Percentiles rank a stretch among this genome's conserved stretches.
Conservation (phyloP, 257 asterid species). For the Solanum commersonii region DNA sequence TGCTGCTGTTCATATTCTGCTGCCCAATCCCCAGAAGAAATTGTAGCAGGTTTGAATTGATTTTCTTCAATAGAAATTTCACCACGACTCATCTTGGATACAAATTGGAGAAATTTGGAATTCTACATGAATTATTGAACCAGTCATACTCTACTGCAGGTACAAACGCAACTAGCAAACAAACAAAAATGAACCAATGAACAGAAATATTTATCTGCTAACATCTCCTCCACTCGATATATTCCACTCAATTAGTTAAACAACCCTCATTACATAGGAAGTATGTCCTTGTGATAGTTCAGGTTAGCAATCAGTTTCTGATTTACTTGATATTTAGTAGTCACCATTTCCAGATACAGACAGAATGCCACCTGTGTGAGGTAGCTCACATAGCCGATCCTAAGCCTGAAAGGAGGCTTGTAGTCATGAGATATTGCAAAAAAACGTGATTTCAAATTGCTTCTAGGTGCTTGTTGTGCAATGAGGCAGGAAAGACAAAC, state of each 20-base stretch:
- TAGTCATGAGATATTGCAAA: not conserved
- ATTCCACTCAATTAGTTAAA: not conserved
- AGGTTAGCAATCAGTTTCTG: not conserved
- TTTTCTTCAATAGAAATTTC: slow-evolving; percentile 87
- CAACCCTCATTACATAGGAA: not conserved
- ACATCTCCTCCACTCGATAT: not conserved
- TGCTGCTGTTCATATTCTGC: slow-evolving; percentile 79
- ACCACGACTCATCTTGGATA: slow-evolving; percentile 99
- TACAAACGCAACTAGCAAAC: not conserved
- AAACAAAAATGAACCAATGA: not conserved
- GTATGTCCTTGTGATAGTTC: not conserved
- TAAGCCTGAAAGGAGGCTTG: not conserved
- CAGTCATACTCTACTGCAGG: not conserved
- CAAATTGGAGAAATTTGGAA: slow-evolving; percentile 92
- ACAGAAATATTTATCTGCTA: not conserved
- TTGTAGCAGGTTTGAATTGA: slow-evolving; percentile 68
- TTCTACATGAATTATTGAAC: slow-evolving; percentile 37
- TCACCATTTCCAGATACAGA: not conserved
- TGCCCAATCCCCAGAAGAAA: slow-evolving; percentile 91
- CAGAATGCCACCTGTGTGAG: not conserved
- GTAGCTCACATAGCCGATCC: not conserved
- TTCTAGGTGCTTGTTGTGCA: not conserved
- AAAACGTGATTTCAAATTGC: not conserved
- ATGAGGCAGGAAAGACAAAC: not conserved
- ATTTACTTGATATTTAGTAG: not conserved